These are phyloP conservation scores for Helotiales sp. DNA, from an alignment of 2,329 filamentous ascomycete species.

Conservation along the genomic window DNA sequence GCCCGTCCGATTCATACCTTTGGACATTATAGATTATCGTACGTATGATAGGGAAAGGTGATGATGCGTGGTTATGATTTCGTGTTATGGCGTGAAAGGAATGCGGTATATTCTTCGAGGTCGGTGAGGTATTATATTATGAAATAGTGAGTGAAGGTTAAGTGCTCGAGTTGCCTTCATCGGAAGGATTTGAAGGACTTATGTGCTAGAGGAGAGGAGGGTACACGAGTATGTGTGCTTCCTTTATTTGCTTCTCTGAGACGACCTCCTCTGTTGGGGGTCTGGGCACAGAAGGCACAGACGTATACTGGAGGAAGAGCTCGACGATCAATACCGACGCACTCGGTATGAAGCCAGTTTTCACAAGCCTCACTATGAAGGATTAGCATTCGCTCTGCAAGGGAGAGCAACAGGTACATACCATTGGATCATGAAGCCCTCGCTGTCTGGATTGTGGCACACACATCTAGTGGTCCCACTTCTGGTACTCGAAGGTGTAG, in stretches of 20 bases:
- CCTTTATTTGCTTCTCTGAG: conserved; percentile 40
- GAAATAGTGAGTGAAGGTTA: background rate
- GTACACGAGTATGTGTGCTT: conserved; percentile 17
- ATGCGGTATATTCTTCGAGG: background rate
- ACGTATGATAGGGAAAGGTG: background rate
- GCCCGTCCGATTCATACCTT: background rate
- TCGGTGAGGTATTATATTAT: background rate
- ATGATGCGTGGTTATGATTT: conserved; percentile 2
- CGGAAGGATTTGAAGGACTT: conserved; percentile 46
- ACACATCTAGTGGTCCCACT: conserved; percentile 52
- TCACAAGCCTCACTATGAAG: conserved; percentile 59
- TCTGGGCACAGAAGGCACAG: conserved; percentile 63
- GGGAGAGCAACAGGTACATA: conserved; percentile 38
- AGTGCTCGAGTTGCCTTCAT: conserved; percentile 22
- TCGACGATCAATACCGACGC: conserved; percentile 58
- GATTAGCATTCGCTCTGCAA: conserved; percentile 19
- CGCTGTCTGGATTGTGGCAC: conserved; percentile 46
- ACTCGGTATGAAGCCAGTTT: conserved; percentile 64
- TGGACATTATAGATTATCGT: background rate
- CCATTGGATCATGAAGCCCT: conserved; percentile 64
- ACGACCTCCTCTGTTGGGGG: conserved; percentile 52
- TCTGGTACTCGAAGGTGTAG: conserved; percentile 43
- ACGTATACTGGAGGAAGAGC: conserved; percentile 61
- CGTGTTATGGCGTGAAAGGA: background rate
- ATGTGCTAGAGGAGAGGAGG: conserved; percentile 42